Evolutionary conservation across 768 basidiomycete species (phyloP).

Genomic region (Tulasnella sp.): DNA sequence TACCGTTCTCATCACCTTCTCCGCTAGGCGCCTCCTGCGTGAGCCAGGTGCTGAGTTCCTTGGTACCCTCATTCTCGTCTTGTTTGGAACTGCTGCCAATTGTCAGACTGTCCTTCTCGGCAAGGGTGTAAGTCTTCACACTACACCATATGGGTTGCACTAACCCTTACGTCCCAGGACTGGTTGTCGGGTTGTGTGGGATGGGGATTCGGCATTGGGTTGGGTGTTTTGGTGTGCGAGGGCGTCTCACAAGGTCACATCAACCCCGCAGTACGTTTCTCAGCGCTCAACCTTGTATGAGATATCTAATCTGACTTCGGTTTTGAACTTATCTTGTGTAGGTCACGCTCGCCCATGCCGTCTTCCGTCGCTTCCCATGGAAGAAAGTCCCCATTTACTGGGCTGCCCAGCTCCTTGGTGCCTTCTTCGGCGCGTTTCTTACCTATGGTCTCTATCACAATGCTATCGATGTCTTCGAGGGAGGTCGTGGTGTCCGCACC

Average conservation of each 20-base stretch:
- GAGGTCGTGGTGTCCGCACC: conserved; percentile 26
- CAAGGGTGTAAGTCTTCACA: conserved; percentile 39
- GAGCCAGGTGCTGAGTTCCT: conserved; percentile 56
- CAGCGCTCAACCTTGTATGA: no score
- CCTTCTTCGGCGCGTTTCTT: conserved; percentile 47
- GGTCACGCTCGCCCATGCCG: conserved; percentile 14
- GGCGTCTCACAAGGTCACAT: conserved; percentile 13
- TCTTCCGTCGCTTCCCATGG: conserved; percentile 18
- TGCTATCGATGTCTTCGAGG: conserved; percentile 50
- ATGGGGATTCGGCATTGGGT: conserved; percentile 15
- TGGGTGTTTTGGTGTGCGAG: conserved; percentile 17
- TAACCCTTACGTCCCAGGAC: background rate
- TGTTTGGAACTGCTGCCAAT: conserved; percentile 37
- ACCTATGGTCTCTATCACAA: conserved; percentile 48
- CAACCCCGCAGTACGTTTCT: conserved; percentile 16
- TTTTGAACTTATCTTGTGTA: background rate
- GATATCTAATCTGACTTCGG: background rate
- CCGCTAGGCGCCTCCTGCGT: conserved; percentile 27
- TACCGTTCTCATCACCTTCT: no score
- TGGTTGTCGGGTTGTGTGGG: conserved; percentile 7
- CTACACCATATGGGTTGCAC: background rate
- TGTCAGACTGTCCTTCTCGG: conserved; percentile 46
- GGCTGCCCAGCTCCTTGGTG: conserved; percentile 50
- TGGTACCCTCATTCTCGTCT: conserved; percentile 31
- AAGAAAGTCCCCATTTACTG: conserved; percentile 41